These are phyloP conservation scores for Diutina rugosa DNA, from an alignment of 1,139 yeast species.

Conservation along the genomic window DNA sequence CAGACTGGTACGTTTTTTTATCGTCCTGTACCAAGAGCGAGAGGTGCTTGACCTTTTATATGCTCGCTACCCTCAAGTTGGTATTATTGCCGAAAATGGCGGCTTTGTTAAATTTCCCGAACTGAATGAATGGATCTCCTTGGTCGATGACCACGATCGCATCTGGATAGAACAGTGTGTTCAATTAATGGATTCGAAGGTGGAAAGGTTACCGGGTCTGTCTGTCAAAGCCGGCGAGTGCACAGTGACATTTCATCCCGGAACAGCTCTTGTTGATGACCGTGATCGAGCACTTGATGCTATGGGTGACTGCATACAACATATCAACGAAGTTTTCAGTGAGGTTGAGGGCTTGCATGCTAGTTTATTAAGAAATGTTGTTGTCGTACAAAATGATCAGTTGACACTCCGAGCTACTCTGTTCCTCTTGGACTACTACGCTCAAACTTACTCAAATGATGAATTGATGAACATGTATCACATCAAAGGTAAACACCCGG, in stretches of 20 bases:
- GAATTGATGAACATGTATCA: slow-evolving; percentile 5
- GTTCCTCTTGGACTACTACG: slow-evolving; percentile 26
- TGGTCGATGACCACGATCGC: slow-evolving; percentile 39
- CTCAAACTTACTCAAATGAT: slow-evolving; percentile 4
- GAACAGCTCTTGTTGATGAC: slow-evolving; percentile 45
- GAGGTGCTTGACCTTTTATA: slow-evolving; percentile 55
- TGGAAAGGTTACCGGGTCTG: slow-evolving; percentile 74
- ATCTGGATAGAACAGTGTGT: slow-evolving; percentile 53
- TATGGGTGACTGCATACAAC: slow-evolving; percentile 78
- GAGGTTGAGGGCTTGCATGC: slow-evolving; percentile 55
- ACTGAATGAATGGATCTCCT: slow-evolving; percentile 48
- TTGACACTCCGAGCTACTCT: slow-evolving; percentile 40
- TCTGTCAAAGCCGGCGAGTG: slow-evolving; percentile 63
- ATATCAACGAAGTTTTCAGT: slow-evolving; percentile 65
- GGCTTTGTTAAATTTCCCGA: slow-evolving; percentile 52
- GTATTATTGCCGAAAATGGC: slow-evolving; percentile 85
- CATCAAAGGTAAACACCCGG: slow-evolving; percentile 6
- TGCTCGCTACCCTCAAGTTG: slow-evolving; percentile 55
- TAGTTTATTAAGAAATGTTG: slow-evolving; percentile 51
- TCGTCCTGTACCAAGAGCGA: slow-evolving; percentile 26
- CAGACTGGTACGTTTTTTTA: background rate
- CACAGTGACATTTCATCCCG: slow-evolving; percentile 63
- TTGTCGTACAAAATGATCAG: slow-evolving; percentile 52
- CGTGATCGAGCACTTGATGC: slow-evolving; percentile 51
- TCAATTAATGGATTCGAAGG: slow-evolving; percentile 50